Percentiles rank a stretch among this genome's conserved stretches.
Evolutionary conservation across 805 yeast species (phyloP).

Genomic region (Priceomyces haplophilus): DNA sequence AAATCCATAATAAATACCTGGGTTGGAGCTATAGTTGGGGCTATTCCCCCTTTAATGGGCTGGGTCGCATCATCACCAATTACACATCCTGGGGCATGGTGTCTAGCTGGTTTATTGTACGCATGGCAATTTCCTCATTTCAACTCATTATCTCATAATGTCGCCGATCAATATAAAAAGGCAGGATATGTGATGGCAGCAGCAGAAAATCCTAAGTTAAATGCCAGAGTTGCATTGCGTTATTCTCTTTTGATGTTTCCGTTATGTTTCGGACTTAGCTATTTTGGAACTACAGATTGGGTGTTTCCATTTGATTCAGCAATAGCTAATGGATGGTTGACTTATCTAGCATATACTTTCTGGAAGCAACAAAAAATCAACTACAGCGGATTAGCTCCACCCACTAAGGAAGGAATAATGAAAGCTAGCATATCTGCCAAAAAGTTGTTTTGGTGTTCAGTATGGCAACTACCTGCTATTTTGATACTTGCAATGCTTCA

Average conservation of each 20-base stretch:
- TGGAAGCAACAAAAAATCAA: slow-evolving; percentile 79
- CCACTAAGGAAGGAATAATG: slow-evolving; percentile 55
- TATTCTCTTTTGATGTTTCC: slow-evolving; percentile 94
- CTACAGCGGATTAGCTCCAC: slow-evolving; percentile 40
- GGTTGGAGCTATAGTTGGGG: slow-evolving; percentile 99
- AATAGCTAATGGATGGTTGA: slow-evolving; percentile 80
- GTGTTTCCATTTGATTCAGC: slow-evolving; percentile 79
- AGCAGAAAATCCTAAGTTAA: slow-evolving; percentile 83
- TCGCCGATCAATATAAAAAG: slow-evolving; percentile 78
- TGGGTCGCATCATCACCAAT: slow-evolving; percentile 88
- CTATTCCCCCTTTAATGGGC: slow-evolving; percentile 98
- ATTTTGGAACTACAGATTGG: slow-evolving; percentile 79
- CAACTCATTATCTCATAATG: slow-evolving; percentile 84
- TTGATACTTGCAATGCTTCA: slow-evolving; percentile 90
- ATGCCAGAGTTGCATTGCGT: slow-evolving; percentile 89
- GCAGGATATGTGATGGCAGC: slow-evolving; percentile 99
- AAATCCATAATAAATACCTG: slow-evolving; percentile 86
- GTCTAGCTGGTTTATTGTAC: slow-evolving; percentile 80
- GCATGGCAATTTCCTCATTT: slow-evolving; percentile 99
- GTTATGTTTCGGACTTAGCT: slow-evolving; percentile 76
- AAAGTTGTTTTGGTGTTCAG: slow-evolving; percentile 89
- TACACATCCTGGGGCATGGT: slow-evolving; percentile 91
- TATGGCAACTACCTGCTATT: slow-evolving; percentile 89
- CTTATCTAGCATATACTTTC: slow-evolving; percentile 73
- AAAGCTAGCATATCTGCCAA: slow-evolving; percentile 71